Conservation (phyloP, 208 protist genomes). For the Spongospora subterranea region DNA sequence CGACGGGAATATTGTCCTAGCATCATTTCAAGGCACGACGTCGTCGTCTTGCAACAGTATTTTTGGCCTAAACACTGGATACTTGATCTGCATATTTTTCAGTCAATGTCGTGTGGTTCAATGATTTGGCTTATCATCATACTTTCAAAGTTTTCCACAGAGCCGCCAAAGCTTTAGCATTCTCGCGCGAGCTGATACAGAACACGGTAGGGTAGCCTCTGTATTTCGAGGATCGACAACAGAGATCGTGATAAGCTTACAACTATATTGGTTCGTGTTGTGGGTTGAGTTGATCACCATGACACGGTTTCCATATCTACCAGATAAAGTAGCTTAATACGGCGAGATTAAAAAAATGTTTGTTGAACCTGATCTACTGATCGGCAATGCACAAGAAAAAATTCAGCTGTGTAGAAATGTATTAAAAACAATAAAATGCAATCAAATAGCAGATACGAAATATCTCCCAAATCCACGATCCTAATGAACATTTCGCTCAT, state of each 20-base stretch:
- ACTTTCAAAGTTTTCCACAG: conserved; percentile 4
- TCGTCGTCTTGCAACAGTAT: background rate
- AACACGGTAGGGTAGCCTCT: background rate
- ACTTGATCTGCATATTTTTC: background rate
- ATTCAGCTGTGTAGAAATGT: too few species aligned
- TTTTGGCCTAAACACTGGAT: background rate
- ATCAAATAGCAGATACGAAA: background rate
- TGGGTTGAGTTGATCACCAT: background rate
- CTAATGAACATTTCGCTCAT: conserved; percentile 9
- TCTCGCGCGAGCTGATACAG: background rate
- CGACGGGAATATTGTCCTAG: background rate
- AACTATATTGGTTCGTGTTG: background rate
- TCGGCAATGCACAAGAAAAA: too few species aligned
- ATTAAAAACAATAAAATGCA: background rate
- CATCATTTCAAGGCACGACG: background rate
- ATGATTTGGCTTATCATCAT: background rate
- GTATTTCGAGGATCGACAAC: background rate
- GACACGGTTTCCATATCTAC: background rate
- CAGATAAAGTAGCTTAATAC: background rate
- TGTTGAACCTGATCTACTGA: too few species aligned
- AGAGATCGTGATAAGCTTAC: background rate
- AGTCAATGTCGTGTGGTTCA: background rate
- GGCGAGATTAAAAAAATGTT: too few species aligned
- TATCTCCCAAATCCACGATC: background rate
- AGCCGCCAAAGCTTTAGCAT: background rate